A percentile compares a stretch with the other conserved stretches of the same genome.
phyloP scores from a whole-genome alignment of 2,329 filamentous ascomycete genomes.

The Hypoxylon sp. region DNA sequence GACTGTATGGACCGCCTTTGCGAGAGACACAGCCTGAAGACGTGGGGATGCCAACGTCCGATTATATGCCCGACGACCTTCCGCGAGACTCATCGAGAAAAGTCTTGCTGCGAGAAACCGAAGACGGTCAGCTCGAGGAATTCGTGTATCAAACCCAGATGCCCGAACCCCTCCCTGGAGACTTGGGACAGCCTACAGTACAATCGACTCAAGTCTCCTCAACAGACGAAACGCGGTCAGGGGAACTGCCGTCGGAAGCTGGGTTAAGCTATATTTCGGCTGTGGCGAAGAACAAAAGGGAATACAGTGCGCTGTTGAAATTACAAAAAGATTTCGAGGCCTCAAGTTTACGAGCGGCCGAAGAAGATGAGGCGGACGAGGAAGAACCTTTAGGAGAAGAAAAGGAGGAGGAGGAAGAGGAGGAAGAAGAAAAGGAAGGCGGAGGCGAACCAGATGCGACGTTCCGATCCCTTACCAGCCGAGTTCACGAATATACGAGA shows the following conservation, averaged over 20 bases:
- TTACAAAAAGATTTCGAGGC: constrained; percentile 69
- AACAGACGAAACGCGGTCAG: constrained; percentile 27
- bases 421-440: constrained; percentile 54
- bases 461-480: constrained; percentile 53
- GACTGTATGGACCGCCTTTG: constrained; percentile 82
- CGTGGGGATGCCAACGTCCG: constrained; percentile 60
- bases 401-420: constrained; percentile 49
- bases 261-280: constrained; percentile 59
- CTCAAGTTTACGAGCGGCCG: constrained; percentile 51
- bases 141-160: constrained; percentile 59
- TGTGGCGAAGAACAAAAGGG: constrained; percentile 65
- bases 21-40: constrained; percentile 71
- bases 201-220: constrained; percentile 41
- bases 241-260: constrained; percentile 50
- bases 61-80: constrained; percentile 31
- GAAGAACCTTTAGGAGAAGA: constrained; percentile 46
- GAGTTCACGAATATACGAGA: constrained; percentile 79
- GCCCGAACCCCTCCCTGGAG: constrained; percentile 30
- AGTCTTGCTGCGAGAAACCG: constrained; percentile 65
- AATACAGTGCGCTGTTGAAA: constrained; percentile 65
- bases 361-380: constrained; percentile 50
- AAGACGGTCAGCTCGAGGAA: constrained; percentile 71
- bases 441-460: constrained; percentile 50
- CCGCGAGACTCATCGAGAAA: constrained; percentile 49
- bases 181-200: constrained; percentile 46